Base-by-base conservation (phyloP, 805 yeast species). In the Barnettozyma pratensis region DNA sequence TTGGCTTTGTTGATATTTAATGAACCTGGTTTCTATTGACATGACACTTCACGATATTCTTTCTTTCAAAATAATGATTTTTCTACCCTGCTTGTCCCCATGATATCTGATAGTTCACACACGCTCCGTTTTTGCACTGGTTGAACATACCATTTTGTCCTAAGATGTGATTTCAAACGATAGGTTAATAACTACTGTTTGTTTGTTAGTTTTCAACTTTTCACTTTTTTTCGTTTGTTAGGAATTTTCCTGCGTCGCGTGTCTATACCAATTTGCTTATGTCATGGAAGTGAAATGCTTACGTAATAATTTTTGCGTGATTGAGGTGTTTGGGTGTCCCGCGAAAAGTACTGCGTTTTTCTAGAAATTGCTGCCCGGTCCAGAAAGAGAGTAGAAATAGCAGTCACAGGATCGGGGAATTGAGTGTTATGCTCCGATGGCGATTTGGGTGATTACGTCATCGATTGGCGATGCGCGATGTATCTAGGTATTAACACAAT, bases 101-200 rank as follows among this genome's bases (percentile, higher is more conserved):
- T 26, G 10, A 19, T 7, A 7, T 29, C 27, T 27, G 27, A 6
- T n/a, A 4, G 27, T 26, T 35, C 32, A 25, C 27, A n/a, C 44
- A 32, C 34, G 14, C 42, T 27, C 31, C 30, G 30, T 6, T 10
- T 36, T 19, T 4, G 19, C 34, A 10, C 37, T 27, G n/a, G n/a
- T 11, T 25, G 19, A 39, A 49, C 52, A 49, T 49, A 49, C 52
- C 52, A 49, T 49, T 41, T 42, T 46, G 49, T 38, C 41, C 37
- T 39, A 40, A 44, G 44, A 35, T 43, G 37, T 47, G 44, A 39
- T 39, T 36, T 36, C 43, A 14, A 34, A 37, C 41, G 25, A 32
- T 45, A 25, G 19, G 25, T 39, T 42, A 29, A 35, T 37, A 37
- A 36, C 32, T 36, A 31, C 37, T 31, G 38, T 25, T 30, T 36